Base-by-base conservation (phyloP, 2,329 filamentous ascomycete species). In the Diatrype stigma region DNA sequence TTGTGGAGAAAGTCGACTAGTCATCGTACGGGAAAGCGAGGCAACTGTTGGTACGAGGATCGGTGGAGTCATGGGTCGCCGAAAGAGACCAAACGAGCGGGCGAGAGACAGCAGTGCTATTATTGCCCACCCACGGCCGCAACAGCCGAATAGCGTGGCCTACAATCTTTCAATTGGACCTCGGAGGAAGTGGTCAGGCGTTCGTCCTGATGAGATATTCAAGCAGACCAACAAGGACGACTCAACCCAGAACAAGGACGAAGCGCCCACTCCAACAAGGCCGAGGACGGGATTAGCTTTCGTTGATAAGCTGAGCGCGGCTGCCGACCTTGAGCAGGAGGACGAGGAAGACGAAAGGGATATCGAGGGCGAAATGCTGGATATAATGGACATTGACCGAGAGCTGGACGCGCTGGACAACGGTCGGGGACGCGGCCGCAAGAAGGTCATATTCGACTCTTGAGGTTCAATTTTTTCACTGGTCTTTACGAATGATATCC, bases 311-410 rank as follows among this genome's bases (percentile, higher is more conserved):
- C 62, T 84, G 30, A 73, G 70, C 46, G 74, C 71, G 2, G 81
- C 81, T 2, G 81, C 81, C 3, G 80, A 84, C 51, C 66, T 70
- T 6, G 70, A 70, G 21, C 73, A 76, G 32, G 52, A 57, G 47
- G 70, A 75, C 28, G 69, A 71, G n/a, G 73, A 70, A 16, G 63
- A 67, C 21, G 69, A 71, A 23, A 70, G 81, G 30, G 75, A 84
- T 50, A 72, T 83, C 12, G 81, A 84, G 61, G 73, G 74, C 28
- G 81, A 84, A 65, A 79, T 84, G 73, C 71, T 86, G 57, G 82
- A 85, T 62, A 82, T 86, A 42, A 80, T 84, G 75, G 81, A 82
- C 57, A 84, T 86, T 60, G 83, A 86, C 57, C 76, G 80, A 52
- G 79, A 77, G 46, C 65, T 86, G 48, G 75, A 81, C 45, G 72